Percentiles rank a stretch among this genome's conserved stretches.
Conservation (phyloP, 2,329 filamentous ascomycete genomes). For the Pezicula carpinea region DNA sequence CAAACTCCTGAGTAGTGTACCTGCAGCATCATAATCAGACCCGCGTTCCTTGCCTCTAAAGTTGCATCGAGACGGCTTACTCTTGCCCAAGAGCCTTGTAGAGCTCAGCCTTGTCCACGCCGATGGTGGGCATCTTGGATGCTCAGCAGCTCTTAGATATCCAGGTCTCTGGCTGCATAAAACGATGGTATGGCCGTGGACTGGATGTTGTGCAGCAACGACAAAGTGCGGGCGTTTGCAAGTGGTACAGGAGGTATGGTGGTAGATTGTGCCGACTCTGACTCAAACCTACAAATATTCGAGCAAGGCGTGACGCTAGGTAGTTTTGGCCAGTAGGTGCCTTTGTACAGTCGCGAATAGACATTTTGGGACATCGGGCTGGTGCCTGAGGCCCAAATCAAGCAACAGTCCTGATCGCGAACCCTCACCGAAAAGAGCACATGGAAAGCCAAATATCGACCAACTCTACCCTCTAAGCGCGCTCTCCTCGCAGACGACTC, state of each 20-base stretch:
- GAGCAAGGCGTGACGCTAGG: too few relatives aligned
- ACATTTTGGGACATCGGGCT: too few relatives aligned
- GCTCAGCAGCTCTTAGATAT: conserved; percentile 6
- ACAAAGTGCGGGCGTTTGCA: too few relatives aligned
- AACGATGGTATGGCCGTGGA: neutral
- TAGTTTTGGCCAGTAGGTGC: too few relatives aligned
- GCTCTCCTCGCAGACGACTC: neutral
- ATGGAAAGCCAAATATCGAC: neutral
- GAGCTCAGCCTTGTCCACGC: conserved; percentile 92
- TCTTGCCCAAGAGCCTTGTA: conserved; percentile 88
- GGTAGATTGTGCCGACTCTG: too few relatives aligned
- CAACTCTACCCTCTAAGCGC: neutral
- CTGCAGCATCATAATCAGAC: conserved; percentile 39
- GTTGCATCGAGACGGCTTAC: conserved; percentile 46
- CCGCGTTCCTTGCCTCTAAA: conserved; percentile 8
- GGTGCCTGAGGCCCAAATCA: neutral
- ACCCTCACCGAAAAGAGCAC: too few relatives aligned
- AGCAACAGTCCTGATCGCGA: too few relatives aligned
- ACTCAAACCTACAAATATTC: too few relatives aligned
- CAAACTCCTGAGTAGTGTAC: conserved; percentile 90
- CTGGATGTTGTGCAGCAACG: conserved; percentile 5
- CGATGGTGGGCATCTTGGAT: conserved; percentile 85
- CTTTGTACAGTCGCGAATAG: too few relatives aligned
- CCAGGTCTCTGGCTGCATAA: neutral
- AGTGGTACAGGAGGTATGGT: too few relatives aligned